Evolutionary conservation across 768 basidiomycete genomes (phyloP), one percentile per base, ranked within the genome.

Genomic region (Russula abietina): DNA sequence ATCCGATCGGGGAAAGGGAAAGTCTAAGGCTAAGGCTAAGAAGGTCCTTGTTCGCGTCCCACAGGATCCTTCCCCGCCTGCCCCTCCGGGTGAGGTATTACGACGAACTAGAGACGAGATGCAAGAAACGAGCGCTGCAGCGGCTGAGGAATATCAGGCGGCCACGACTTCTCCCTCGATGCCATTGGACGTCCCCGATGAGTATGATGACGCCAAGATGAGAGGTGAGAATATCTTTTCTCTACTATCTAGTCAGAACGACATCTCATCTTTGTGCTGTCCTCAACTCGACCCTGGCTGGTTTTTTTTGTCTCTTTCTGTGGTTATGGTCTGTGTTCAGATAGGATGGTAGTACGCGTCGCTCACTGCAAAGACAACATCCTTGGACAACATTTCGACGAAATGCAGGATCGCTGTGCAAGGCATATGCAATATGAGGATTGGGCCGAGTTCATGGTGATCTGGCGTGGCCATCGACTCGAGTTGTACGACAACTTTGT

Each of bases 401-500:
- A 91, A 72, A 71, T 74, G 52, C 76, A 82, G 65, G 82, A 91
- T 71, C 84, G 88, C 2, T 82, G 79, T 24, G 82, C 85, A 4
- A 77, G 82, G 36, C 75, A 86, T 60, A 71, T 91, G 16, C 76
- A 78, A 26, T 83, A 80, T 61, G 84, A 88, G 69, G 81, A 83
- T 30, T 88, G 88, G 82, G 82, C 81, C 33, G 95, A 98, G 71
- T 93, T 87, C 69, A 76, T 95, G 62, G 93, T 96, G 0, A 86
- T 85, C 11, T 97, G 93, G 89, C 81, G 91, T 45, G 83, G 80
- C 62, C 81, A 86, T 65, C 77, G 80, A 54, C 74, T 98, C 45
- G 93, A 98, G 71, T 74, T 98, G 22, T 97, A 96, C 71, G 81
- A 85, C 57, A 88, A 94, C 69, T 85, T 90, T 78, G 93, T 93